Conservation (phyloP, 371 early-diverging fungal species). For the Actinomortierella wolfii region DNA sequence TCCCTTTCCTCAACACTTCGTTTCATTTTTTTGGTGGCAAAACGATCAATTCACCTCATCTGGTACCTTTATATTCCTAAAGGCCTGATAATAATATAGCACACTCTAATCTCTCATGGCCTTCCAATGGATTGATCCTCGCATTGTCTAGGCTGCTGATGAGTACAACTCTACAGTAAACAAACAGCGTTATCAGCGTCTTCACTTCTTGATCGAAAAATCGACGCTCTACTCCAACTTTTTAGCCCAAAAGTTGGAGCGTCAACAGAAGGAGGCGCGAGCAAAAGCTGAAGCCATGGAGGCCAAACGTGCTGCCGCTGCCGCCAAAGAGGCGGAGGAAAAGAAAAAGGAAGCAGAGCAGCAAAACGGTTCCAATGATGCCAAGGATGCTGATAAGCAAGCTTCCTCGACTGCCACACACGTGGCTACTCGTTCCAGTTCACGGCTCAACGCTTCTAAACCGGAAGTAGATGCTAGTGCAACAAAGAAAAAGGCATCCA, state of each 20-base stretch:
- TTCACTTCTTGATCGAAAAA: constrained; percentile 81
- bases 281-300: constrained; percentile 55
- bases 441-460: constrained; percentile 22
- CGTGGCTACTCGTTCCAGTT: constrained; percentile 14
- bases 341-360: constrained; percentile 7
- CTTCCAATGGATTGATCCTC: not conserved
- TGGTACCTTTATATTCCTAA: constrained; percentile 5
- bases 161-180: constrained; percentile 65
- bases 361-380: constrained; percentile 5
- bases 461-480: constrained; percentile 4
- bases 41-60: not conserved
- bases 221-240: constrained; percentile 85
- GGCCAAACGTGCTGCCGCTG: constrained; percentile 20
- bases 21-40: not conserved
- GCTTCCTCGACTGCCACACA: not conserved
- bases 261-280: constrained; percentile 73
- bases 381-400: constrained; percentile 21
- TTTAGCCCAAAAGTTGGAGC: constrained; percentile 75
- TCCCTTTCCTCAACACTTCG: not conserved
- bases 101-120: not conserved
- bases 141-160: constrained; percentile 52
- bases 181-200: constrained; percentile 73
- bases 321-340: constrained; percentile 16
- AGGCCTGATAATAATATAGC: not conserved
- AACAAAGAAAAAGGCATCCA: constrained; percentile 17